Base-by-base conservation (phyloP, 495 filamentous ascomycete species). In the Aspergillus egyptiacus region DNA sequence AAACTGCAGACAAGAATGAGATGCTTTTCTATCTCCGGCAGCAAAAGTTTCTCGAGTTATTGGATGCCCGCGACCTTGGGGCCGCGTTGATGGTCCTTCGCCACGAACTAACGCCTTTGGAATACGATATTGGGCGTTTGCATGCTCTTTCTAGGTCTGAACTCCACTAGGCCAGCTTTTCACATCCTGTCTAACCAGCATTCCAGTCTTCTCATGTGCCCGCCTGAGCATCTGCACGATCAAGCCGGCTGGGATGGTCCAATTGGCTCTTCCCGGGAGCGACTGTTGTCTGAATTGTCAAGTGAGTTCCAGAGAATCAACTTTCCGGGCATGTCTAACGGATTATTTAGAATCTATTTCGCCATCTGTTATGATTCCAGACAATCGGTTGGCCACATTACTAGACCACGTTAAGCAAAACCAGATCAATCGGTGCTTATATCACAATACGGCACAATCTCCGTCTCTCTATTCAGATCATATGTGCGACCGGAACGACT, bases 281-380 rank as follows among this genome's bases (percentile, higher is more conserved):
- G 76, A 5, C 72, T 99, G 3, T 72, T 97, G 20, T 85, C 82
- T 5, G 82, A 93, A 33, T 68, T 99, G 19, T 95, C 91, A 39
- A 87, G 89, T 95, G 68, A 66, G 83, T 41, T 2, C 10, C 27
- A 11, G 20, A 15, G 18, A 6, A 31, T 17, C 31, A 43, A 24
- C 5, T 8, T 39, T 4, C 15, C 15, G 13, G 6, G 13, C 22
- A 14, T 24, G 2, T 33, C 44, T 56, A 51, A 49, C 44, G 11
- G 5, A 37, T 17, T 7, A 8, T 45, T 10, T 47, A 94, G 89
- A 77, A 71, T 95, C 80, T 25, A 94, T 99, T 49, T 94, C 94
- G 3, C 93, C 93, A 1, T 90, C 89, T n/a, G 86, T 95, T 19
- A 97, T 99, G 94, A 87, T 99, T 40, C 94, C 93, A 5, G 87